Percentiles rank a stretch among this genome's conserved stretches.
Conservation (phyloP, 352 stramenopile species). For the Labyrinthula sp. region DNA sequence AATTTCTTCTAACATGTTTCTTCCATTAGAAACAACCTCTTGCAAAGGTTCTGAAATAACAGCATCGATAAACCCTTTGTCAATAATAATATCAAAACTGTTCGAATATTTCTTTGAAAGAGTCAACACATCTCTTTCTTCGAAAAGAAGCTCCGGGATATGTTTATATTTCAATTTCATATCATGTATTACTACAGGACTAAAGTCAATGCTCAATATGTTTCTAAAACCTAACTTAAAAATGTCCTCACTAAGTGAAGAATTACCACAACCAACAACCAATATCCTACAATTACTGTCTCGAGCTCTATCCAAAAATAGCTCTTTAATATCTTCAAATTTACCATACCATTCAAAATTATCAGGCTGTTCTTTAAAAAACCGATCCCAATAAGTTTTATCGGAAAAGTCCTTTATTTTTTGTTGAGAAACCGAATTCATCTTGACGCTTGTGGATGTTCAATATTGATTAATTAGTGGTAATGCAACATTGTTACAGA, state of each 20-base stretch:
- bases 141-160: constrained; percentile 40
- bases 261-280: constrained; percentile 54
- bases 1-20: constrained; percentile 48
- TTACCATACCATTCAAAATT: constrained; percentile 53
- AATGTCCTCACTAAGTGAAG: constrained; percentile 44
- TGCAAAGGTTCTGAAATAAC: constrained; percentile 42
- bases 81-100: constrained; percentile 49
- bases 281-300: constrained; percentile 41
- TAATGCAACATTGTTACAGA: too few species aligned
- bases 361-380: constrained; percentile 11
- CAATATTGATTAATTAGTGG: too few species aligned
- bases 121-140: constrained; percentile 53
- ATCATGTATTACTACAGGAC: constrained; percentile 46
- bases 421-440: too few species aligned
- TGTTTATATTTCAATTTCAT: constrained; percentile 42
- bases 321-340: constrained; percentile 37
- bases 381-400: constrained; percentile 17
- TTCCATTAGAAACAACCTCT: constrained; percentile 37
- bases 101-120: constrained; percentile 37
- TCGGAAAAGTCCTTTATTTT: constrained; percentile 21
- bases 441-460: too few species aligned
- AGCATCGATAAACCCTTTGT: constrained; percentile 54
- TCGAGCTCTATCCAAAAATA: constrained; percentile 31
- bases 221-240: constrained; percentile 41
- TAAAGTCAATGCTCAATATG: constrained; percentile 51